Percentiles rank a stretch among this genome's conserved stretches.
phyloP scores from a whole-genome alignment of 371 early-diverging fungal genomes.

The Mucor velutinosus region DNA sequence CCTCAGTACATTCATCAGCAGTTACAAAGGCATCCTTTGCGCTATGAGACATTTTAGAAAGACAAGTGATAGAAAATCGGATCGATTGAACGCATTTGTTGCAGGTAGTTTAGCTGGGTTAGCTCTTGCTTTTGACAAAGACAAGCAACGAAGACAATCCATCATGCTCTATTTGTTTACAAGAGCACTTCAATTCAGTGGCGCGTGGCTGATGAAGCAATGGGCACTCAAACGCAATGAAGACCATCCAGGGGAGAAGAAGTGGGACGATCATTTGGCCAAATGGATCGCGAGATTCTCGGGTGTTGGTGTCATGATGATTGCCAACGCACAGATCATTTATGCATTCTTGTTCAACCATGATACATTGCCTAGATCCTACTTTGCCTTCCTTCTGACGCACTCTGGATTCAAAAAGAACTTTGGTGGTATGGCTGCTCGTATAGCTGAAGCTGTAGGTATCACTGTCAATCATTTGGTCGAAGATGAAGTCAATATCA shows the following conservation, averaged over 20 bases:
- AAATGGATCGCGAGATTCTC: slow-evolving; percentile 52
- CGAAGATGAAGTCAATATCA: slow-evolving; percentile 36
- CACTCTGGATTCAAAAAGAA: slow-evolving; percentile 64
- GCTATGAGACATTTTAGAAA: slow-evolving; percentile 60
- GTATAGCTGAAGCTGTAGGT: slow-evolving; percentile 45
- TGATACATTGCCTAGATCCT: slow-evolving; percentile 65
- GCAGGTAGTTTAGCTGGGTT: slow-evolving; percentile 82
- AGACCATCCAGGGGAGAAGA: slow-evolving; percentile 22
- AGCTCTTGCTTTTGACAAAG: slow-evolving; percentile 70
- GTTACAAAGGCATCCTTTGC: slow-evolving; percentile 82
- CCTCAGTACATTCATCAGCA: slow-evolving; percentile 74
- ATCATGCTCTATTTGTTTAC: slow-evolving; percentile 81
- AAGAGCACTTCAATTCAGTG: slow-evolving; percentile 74
- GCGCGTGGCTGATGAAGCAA: slow-evolving; percentile 66
- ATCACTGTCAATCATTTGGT: slow-evolving; percentile 40
- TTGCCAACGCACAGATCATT: slow-evolving; percentile 66
- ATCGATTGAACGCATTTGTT: slow-evolving; percentile 72
- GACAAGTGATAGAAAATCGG: slow-evolving; percentile 44
- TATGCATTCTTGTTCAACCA: slow-evolving; percentile 66
- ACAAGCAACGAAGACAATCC: slow-evolving; percentile 70
- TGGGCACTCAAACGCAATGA: slow-evolving; percentile 54
- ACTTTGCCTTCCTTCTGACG: slow-evolving; percentile 65
- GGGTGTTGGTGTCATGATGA: slow-evolving; percentile 69
- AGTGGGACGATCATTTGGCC: slow-evolving; percentile 61
- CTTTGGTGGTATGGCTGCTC: slow-evolving; percentile 59